Evolutionary conservation across 208 protist species (phyloP).

Genomic region (Leishmania turanica): DNA sequence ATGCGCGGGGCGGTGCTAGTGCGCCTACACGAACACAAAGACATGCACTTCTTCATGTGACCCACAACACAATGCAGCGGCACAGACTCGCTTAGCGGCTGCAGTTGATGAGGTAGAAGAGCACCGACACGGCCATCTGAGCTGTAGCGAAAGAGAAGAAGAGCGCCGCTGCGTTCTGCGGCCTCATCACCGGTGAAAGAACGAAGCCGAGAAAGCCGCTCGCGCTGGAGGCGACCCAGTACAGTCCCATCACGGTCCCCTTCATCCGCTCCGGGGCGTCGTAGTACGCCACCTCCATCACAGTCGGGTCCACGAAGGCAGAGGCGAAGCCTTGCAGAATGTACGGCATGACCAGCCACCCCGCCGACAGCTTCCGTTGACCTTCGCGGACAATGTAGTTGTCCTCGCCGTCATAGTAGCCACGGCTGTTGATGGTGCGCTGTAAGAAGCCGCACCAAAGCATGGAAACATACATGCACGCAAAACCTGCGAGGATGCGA

Average conservation of each 20-base stretch:
- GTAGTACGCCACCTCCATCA: slow-evolving; percentile 71
- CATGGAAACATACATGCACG: slow-evolving; percentile 55
- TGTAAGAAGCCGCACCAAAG: slow-evolving; percentile 63
- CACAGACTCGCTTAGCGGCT: background rate
- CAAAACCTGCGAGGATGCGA: slow-evolving; percentile 44
- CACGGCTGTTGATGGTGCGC: slow-evolving; percentile 36
- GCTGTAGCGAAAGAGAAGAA: slow-evolving; percentile 53
- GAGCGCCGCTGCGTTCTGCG: slow-evolving; percentile 41
- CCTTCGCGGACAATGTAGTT: slow-evolving; percentile 41
- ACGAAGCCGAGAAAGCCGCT: slow-evolving; percentile 68
- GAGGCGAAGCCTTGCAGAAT: slow-evolving; percentile 62
- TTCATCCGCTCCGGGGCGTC: slow-evolving; percentile 63
- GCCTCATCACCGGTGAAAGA: slow-evolving; percentile 63
- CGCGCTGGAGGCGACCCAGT: slow-evolving; percentile 62
- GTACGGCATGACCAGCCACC: slow-evolving; percentile 61
- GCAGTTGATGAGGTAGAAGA: slow-evolving; percentile 52
- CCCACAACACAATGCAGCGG: no score
- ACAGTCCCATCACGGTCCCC: slow-evolving; percentile 66
- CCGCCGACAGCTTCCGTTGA: slow-evolving; percentile 34
- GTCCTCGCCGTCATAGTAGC: slow-evolving; percentile 42
- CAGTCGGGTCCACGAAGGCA: slow-evolving; percentile 64
- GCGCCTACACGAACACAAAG: background rate
- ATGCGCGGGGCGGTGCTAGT: background rate
- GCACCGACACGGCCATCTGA: slow-evolving; percentile 34
- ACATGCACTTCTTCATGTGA: background rate